Conservation (phyloP, 169 alveolate species). For the Eimeria praecox region DNA sequence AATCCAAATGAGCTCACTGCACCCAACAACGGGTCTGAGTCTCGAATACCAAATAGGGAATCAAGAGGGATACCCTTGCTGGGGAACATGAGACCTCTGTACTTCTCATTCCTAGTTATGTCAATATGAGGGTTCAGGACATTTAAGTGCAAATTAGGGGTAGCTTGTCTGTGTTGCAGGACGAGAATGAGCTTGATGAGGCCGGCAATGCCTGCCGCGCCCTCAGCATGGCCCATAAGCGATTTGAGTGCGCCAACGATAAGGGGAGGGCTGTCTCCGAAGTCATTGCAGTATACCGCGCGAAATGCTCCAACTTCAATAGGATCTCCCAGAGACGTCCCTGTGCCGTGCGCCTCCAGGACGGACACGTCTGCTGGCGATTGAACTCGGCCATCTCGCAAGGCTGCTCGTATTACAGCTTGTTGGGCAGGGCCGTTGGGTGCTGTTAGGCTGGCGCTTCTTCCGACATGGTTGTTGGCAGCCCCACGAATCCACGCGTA, state of each 20-base stretch:
- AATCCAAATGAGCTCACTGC: constrained; percentile 87
- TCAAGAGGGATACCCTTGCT: constrained; percentile 77
- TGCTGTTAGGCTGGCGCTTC: constrained; percentile 87
- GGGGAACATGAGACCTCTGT: too few relatives aligned
- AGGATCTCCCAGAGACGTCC: constrained; percentile 89
- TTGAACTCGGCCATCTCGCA: constrained; percentile 54
- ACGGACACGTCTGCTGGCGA: constrained; percentile 57
- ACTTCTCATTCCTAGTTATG: too few relatives aligned
- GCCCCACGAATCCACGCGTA: constrained; percentile 84
- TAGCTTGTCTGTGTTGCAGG: too few relatives aligned
- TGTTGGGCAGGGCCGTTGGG: constrained; percentile 89
- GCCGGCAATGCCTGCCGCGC: constrained; percentile 82
- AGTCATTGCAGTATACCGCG: constrained; percentile 81
- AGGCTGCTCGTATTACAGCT: constrained; percentile 82
- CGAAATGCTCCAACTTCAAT: constrained; percentile 85
- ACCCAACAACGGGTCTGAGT: too few relatives aligned
- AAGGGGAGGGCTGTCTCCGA: constrained; percentile 63
- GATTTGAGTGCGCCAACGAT: constrained; percentile 83
- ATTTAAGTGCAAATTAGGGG: too few relatives aligned
- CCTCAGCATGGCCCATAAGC: too few relatives aligned
- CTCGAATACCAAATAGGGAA: constrained; percentile 58
- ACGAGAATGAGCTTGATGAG: too few relatives aligned
- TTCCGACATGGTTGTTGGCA: constrained; percentile 87
- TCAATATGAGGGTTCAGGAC: too few relatives aligned
- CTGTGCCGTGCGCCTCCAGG: constrained; percentile 88